These are phyloP conservation scores for Prunus campanulata DNA, from an alignment of 306 rosid genomes.

Conservation along the genomic window DNA sequence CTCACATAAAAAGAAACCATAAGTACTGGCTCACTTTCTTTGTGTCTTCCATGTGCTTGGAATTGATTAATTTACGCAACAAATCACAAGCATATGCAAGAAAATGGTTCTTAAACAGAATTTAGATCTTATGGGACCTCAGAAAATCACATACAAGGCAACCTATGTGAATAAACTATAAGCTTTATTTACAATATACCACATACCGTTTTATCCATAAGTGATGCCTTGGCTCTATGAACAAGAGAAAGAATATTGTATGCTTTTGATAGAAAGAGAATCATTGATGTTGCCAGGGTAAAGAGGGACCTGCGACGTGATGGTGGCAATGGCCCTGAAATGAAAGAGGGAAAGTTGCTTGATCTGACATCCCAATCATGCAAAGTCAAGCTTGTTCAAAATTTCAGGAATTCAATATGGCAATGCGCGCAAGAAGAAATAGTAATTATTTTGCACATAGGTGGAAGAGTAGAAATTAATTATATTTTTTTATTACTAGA, in stretches of 20 bases:
- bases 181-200: slow-evolving; percentile 13
- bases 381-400: neutral
- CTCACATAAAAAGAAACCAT: neutral
- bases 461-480: too few species aligned
- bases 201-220: slow-evolving; percentile 52
- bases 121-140: slow-evolving; percentile 1
- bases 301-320: slow-evolving; percentile 82
- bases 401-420: neutral
- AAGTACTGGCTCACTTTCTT: slow-evolving; percentile 12
- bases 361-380: slow-evolving; percentile 18
- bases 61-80: neutral
- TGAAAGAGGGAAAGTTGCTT: slow-evolving; percentile 19
- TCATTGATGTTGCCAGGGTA: slow-evolving; percentile 87
- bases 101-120: neutral
- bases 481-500: neutral
- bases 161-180: slow-evolving; percentile 6
- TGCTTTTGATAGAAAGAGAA: slow-evolving; percentile 70
- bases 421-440: neutral
- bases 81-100: neutral
- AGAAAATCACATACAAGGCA: slow-evolving; percentile 9
- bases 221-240: slow-evolving; percentile 46
- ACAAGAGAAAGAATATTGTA: slow-evolving; percentile 58
- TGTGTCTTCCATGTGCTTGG: neutral
- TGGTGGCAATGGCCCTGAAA: slow-evolving; percentile 76
- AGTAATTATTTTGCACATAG: too few species aligned